A percentile compares a stretch with the other conserved stretches of the same genome.
phyloP scores from a whole-genome alignment of 768 basidiomycete species.

The Termitomyces sp. region DNA sequence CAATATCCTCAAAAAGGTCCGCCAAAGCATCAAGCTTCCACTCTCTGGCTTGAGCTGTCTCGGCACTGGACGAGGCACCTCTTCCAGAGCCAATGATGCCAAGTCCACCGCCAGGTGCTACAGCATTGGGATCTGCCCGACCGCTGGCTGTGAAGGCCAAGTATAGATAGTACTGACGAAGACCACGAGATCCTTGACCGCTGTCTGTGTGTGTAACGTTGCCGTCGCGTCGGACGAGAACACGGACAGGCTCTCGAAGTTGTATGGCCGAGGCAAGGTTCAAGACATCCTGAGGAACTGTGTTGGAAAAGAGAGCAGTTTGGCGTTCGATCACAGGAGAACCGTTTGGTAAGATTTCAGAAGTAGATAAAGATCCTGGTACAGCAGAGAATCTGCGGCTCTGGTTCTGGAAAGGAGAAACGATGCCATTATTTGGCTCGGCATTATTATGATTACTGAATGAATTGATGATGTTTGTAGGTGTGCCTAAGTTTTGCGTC shows the following conservation, averaged over 20 bases:
- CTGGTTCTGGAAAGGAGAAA: constrained; percentile 31
- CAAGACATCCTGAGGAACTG: constrained; percentile 95
- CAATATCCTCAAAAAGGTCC: constrained; percentile 85
- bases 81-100: constrained; percentile 95
- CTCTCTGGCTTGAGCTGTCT: constrained; percentile 81
- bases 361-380: constrained; percentile 40
- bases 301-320: constrained; percentile 95
- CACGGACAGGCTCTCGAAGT: constrained; percentile 92
- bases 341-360: constrained; percentile 24
- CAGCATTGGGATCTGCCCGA: constrained; percentile 47
- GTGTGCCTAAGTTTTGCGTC: constrained; percentile 28
- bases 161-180: constrained; percentile 96
- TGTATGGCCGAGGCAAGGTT: constrained; percentile 92
- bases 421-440: constrained; percentile 33
- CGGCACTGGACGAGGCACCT: constrained; percentile 62
- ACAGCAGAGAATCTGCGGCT: constrained; percentile 58
- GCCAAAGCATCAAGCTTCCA: constrained; percentile 94
- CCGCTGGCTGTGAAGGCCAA: constrained; percentile 89
- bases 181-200: constrained; percentile 66
- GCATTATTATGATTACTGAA: constrained; percentile 40
- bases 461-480: constrained; percentile 25
- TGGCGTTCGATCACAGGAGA: constrained; percentile 64
- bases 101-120: constrained; percentile 50
- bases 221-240: constrained; percentile 91
- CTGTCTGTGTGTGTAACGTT: constrained; percentile 68